Base-by-base conservation (phyloP, 441 rosid species). In the Euphorbia schlechtendalii region DNA sequence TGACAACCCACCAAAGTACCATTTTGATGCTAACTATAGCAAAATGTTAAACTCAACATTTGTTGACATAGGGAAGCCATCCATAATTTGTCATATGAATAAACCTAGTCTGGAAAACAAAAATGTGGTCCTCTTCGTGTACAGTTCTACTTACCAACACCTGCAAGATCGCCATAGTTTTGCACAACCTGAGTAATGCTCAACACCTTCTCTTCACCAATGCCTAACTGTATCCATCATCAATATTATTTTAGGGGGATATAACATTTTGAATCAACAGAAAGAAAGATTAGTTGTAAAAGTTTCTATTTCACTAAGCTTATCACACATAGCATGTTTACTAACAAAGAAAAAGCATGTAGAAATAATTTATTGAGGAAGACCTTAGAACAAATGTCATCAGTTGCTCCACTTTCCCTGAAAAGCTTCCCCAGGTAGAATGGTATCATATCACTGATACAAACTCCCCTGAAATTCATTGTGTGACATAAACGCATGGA, bases 381-480 rank as follows among this genome's bases (percentile, higher is more conserved):
- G 66, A 90, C 97, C 98, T 83, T 91, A 61, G 87, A 78, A 75
- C 84, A 82, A 70, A 91, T 75, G 82, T 91, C 94, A 69, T 78
- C 82, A 3, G 92, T 81, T 61, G 79, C 94, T 64, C 94, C 88
- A 54, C 84, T 85, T 71, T 82, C 81, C 60, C 80, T 77, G 38
- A 85, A 91, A 75, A 85, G 81, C 82, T 78, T 86, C 68, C 96
- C 98, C 0, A 91, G 70, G 78, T 91, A 88, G 74, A 88, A 91
- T 10, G 96, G 98, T 78, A 88, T 71, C 96, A 91, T 86, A 68
- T 91, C 96, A 62, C 96, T 91, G 73, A 91, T 73, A 71, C 96
- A 88, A 65, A 91, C 96, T 64, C 97, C 97, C 88, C 94, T 86
- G 77, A 66, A 58, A 56, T 73, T 45, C 56, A 65, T 62, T 51